These are phyloP conservation scores for thale cress (Arabidopsis thaliana) DNA, from an alignment of 345 rosid species.

Conservation along the genomic window TAIR10.1 NC_003076.8:25092501-25093000, in stretches of 20 bases:
- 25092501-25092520: neutral
- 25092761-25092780: neutral
- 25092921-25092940: conserved; percentile 67
- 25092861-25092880: conserved; percentile 9
- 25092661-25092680: neutral
- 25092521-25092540: no score
- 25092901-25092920: neutral
- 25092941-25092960: conserved; percentile 99
- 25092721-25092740: conserved; percentile 45
- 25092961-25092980: conserved; percentile 95
- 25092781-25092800: neutral
- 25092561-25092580: no score
- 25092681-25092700: conserved; percentile 43
- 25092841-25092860: conserved; percentile 31
- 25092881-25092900: neutral
- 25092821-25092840: conserved; percentile 28
- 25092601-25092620: neutral
- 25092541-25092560: no score
- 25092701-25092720: conserved; percentile 46
- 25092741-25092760: conserved; percentile 48
- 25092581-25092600: conserved; percentile 34
- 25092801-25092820: conserved; percentile 7
- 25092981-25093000: conserved; percentile 92
- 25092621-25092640: neutral
- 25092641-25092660: neutral